phyloP scores from a whole-genome alignment of 176 grass and related monocot genomes.

The sorghum (Sorghum bicolor) region DNA sequence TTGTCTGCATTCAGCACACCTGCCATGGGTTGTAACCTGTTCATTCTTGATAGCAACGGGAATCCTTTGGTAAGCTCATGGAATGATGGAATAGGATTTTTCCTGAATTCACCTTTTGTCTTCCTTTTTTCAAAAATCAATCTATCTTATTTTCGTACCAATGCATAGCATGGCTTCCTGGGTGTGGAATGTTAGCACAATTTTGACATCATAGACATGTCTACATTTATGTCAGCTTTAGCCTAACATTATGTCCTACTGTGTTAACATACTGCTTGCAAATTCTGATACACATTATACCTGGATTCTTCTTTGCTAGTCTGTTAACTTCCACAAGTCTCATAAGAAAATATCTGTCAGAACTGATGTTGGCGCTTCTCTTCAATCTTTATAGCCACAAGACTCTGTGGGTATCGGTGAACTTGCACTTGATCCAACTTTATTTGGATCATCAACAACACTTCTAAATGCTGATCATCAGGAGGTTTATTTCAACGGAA shows the following conservation, averaged over 20 bases:
- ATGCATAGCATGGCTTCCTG: background rate
- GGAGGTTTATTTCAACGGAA: slow-evolving; percentile 83
- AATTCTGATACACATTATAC: background rate
- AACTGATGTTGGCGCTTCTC: background rate
- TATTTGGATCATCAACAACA: slow-evolving; percentile 82
- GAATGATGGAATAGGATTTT: background rate
- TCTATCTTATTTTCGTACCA: background rate
- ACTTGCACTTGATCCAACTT: slow-evolving; percentile 77
- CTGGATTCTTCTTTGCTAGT: background rate
- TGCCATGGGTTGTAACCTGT: slow-evolving; percentile 77
- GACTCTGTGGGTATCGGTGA: slow-evolving; percentile 70
- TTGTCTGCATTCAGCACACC: slow-evolving; percentile 94
- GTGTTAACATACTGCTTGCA: background rate
- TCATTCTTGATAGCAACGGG: slow-evolving; percentile 65
- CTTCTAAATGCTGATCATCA: slow-evolving; percentile 89
- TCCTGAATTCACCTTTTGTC: background rate
- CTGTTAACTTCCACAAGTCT: background rate
- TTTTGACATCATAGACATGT: background rate
- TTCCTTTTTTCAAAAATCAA: background rate
- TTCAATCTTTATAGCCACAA: slow-evolving; percentile 47
- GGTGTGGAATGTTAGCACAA: background rate
- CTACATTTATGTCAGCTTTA: background rate
- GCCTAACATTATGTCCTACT: background rate
- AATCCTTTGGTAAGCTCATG: slow-evolving; percentile 72
- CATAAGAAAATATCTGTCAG: background rate